Conservation (phyloP, 192 early-diverging fungal species). For the Fimicolochytrium jonesii region DNA sequence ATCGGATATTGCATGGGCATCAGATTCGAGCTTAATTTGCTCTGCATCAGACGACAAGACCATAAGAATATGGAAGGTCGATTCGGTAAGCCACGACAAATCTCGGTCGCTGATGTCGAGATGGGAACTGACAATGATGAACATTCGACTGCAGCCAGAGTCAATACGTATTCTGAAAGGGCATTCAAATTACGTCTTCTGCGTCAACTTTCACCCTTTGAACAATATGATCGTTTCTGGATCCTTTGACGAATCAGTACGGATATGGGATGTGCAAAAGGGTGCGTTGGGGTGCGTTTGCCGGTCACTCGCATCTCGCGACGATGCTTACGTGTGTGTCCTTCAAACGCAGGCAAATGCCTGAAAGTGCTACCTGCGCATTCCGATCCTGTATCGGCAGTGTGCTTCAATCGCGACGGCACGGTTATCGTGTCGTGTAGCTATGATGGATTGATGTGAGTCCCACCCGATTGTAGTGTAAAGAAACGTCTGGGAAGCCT, state of each 20-base stretch:
- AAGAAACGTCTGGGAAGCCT: too few relatives aligned
- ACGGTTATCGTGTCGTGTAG: constrained; percentile 92
- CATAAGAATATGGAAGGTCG: constrained; percentile 87
- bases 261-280: constrained; percentile 89
- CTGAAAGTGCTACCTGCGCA: constrained; percentile 90
- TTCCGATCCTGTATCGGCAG: constrained; percentile 90
- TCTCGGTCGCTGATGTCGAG: too few relatives aligned
- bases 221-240: constrained; percentile 93
- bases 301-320: too few relatives aligned
- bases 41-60: constrained; percentile 95
- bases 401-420: constrained; percentile 96
- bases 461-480: background rate
- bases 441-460: constrained; percentile 93
- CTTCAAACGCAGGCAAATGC: constrained; percentile 79
- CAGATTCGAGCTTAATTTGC: constrained; percentile 82
- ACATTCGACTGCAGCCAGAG: constrained; percentile 46
- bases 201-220: constrained; percentile 94
- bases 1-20: constrained; percentile 94
- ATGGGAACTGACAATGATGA: too few relatives aligned
- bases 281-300: constrained; percentile 49
- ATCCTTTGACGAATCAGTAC: constrained; percentile 94
- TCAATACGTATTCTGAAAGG: constrained; percentile 77
- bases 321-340: background rate
- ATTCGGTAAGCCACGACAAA: constrained; percentile 46
- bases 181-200: constrained; percentile 96